Evolutionary conservation across 2,329 filamentous ascomycete species (phyloP).

Genomic region (Cladobotryum protrusum): DNA sequence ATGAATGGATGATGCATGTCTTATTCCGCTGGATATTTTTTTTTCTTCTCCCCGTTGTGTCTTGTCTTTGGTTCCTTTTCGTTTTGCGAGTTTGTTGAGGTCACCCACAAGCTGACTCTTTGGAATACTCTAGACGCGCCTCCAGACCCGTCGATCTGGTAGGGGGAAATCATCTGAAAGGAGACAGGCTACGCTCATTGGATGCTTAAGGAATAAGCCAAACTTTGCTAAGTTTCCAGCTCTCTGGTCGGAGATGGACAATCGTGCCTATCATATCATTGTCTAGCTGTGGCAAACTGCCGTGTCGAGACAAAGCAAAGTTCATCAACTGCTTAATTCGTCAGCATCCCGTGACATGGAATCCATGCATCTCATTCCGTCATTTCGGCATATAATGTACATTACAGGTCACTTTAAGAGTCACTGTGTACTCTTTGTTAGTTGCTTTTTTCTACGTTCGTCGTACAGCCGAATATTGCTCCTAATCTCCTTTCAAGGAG

Average conservation of each 20-base stretch:
- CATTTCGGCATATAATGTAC: not conserved
- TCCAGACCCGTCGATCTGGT: not conserved
- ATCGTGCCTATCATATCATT: not conserved
- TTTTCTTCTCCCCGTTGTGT: no score
- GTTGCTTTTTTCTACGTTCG: no score
- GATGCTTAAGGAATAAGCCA: not conserved
- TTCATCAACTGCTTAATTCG: not conserved
- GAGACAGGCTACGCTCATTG: not conserved
- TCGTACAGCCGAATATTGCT: not conserved
- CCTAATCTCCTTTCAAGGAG: not conserved
- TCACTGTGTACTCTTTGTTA: no score
- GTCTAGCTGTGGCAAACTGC: no score
- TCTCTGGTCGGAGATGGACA: not conserved
- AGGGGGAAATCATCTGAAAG: not conserved
- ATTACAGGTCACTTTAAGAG: no score
- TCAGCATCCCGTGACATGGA: slow-evolving; percentile 6
- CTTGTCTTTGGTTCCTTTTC: no score
- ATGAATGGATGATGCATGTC: no score
- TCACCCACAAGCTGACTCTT: not conserved
- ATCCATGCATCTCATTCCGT: slow-evolving; percentile 5
- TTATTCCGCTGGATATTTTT: no score
- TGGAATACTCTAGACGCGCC: not conserved
- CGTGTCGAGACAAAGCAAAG: no score
- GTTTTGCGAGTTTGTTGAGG: no score
- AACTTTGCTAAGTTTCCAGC: not conserved